A percentile compares a stretch with the other conserved stretches of the same genome.
phyloP scores from a whole-genome alignment of 2,329 filamentous ascomycete species.

The Bipolaris bicolor region DNA sequence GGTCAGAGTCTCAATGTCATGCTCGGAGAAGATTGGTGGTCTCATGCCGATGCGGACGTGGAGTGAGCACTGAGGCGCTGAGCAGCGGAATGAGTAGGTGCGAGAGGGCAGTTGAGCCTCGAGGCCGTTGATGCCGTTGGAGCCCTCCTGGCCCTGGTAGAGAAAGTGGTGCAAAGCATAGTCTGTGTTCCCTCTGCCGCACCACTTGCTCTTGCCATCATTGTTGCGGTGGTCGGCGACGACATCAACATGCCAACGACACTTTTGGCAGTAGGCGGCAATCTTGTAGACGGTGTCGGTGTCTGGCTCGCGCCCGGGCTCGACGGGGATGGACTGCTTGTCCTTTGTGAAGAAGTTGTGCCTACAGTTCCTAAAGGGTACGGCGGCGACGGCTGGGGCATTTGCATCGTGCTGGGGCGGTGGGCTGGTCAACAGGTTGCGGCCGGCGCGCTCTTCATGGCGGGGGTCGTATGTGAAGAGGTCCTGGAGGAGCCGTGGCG shows the following conservation, averaged over 20 bases:
- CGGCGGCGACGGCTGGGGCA: constrained; percentile 38
- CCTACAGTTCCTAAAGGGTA: constrained; percentile 57
- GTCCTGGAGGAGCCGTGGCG: constrained; percentile 59
- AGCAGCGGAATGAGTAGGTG: constrained; percentile 62
- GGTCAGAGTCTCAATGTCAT: constrained; percentile 59
- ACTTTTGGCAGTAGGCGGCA: constrained; percentile 66
- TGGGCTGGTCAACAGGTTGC: constrained; percentile 64
- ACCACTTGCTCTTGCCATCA: constrained; percentile 49
- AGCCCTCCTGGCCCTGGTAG: constrained; percentile 29
- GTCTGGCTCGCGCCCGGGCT: constrained; percentile 50
- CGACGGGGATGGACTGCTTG: constrained; percentile 59
- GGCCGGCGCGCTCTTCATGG: constrained; percentile 52
- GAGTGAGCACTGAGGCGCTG: constrained; percentile 62
- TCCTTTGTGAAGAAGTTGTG: constrained; percentile 66
- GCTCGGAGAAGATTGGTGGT: constrained; percentile 58
- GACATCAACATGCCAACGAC: constrained; percentile 67
- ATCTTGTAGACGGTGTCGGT: constrained; percentile 59
- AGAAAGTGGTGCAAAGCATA: constrained; percentile 68
- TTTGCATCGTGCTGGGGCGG: constrained; percentile 59
- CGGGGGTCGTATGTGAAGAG: constrained; percentile 60
- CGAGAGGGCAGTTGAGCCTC: constrained; percentile 28
- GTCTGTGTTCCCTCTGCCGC: constrained; percentile 51
- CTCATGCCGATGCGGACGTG: constrained; percentile 60
- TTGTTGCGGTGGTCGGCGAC: constrained; percentile 58
- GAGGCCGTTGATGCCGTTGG: constrained; percentile 15